Evolutionary conservation across 148 eudicot species (phyloP).

Genomic region (Vaccinium myrtillus): DNA sequence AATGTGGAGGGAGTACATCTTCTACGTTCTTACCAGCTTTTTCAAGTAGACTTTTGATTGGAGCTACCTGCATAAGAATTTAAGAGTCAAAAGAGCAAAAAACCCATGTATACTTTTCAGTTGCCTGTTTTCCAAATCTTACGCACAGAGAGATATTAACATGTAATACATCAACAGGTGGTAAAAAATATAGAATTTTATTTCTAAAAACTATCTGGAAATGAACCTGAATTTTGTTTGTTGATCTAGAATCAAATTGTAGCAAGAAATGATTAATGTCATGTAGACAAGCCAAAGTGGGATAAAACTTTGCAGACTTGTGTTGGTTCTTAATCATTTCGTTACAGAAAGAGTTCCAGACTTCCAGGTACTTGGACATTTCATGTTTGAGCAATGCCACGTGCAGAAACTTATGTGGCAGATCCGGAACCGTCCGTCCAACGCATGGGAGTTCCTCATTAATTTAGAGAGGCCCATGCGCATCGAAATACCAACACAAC

Average conservation of each 20-base stretch:
- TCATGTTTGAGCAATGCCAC: too few relatives aligned
- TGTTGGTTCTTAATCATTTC: background rate
- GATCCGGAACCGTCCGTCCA: too few relatives aligned
- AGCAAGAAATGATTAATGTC: constrained; percentile 1
- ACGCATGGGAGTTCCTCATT: too few relatives aligned
- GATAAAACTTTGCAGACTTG: background rate
- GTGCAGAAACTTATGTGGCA: too few relatives aligned
- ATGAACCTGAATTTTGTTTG: background rate
- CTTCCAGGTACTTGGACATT: background rate
- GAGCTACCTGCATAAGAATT: constrained; percentile 40
- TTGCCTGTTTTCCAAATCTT: background rate
- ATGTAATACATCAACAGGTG: background rate
- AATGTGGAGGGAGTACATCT: constrained; percentile 47
- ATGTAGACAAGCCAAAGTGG: background rate
- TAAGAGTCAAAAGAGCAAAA: background rate
- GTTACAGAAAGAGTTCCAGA: background rate
- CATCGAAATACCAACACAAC: too few relatives aligned
- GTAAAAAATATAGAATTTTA: background rate
- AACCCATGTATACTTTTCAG: background rate
- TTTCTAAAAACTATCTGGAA: background rate
- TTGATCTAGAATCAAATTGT: background rate
- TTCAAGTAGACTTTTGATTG: constrained; percentile 33
- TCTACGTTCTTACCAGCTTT: constrained; percentile 29
- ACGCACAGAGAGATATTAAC: background rate
- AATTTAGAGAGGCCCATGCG: too few relatives aligned